These are phyloP conservation scores for Aspergillus transmontanensis DNA, from an alignment of 2,329 filamentous ascomycete species.

Conservation along the genomic window DNA sequence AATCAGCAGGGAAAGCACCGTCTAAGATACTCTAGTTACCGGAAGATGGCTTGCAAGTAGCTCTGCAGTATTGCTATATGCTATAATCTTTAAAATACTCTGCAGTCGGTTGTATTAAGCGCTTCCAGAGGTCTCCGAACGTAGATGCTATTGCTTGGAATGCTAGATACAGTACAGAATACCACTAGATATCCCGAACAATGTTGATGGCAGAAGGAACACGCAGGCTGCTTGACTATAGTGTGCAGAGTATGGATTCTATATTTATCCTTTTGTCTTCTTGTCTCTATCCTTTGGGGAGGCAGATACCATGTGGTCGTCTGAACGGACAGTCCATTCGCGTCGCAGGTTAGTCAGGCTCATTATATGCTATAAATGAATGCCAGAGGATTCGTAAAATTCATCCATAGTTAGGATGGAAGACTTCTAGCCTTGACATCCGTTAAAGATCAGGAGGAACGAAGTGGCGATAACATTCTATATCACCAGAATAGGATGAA, in stretches of 20 bases:
- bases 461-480: neutral
- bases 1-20: neutral
- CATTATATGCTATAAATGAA: too few species aligned
- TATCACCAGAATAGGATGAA: neutral
- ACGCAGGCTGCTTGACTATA: neutral
- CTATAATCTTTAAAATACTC: neutral
- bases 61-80: neutral
- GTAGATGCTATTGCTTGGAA: neutral
- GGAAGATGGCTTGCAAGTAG: neutral
- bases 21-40: neutral
- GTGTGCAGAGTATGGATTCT: neutral
- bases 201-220: neutral
- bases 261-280: neutral
- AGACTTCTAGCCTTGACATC: too few species aligned
- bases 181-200: neutral
- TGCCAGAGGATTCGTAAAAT: too few species aligned
- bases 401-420: too few species aligned
- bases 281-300: too few species aligned
- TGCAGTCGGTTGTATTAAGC: neutral
- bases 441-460: neutral
- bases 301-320: neutral
- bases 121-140: too few species aligned
- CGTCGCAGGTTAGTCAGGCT: neutral
- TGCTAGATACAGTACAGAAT: neutral
- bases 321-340: neutral